phyloP scores from a whole-genome alignment of 2,329 filamentous ascomycete genomes.

The Monosporascus ibericus region DNA sequence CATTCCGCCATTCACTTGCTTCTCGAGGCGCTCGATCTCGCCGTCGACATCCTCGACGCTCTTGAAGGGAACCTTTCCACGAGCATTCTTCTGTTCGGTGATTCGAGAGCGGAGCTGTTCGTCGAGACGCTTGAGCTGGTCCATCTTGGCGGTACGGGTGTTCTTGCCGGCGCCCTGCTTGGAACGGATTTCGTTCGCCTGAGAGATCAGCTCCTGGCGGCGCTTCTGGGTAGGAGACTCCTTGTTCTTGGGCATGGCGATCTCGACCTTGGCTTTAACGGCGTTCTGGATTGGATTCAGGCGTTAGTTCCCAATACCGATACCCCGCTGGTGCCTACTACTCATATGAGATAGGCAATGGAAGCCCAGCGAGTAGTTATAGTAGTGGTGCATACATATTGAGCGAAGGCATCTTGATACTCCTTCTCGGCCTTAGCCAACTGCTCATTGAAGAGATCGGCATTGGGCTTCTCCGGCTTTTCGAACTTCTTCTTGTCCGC shows the following conservation, averaged over 20 bases:
- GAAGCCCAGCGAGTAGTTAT: background rate
- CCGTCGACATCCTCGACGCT: constrained; percentile 79
- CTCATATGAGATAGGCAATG: background rate
- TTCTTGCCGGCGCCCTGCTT: constrained; percentile 87
- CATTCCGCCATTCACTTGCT: constrained; percentile 78
- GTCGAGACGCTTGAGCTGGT: constrained; percentile 89
- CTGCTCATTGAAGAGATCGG: constrained; percentile 73
- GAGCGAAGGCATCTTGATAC: constrained; percentile 68
- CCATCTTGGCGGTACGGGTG: constrained; percentile 68
- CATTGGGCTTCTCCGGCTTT: constrained; percentile 78
- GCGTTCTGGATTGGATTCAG: constrained; percentile 58
- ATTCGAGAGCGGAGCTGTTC: constrained; percentile 81
- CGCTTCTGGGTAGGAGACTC: constrained; percentile 78
- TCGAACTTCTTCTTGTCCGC: constrained; percentile 36
- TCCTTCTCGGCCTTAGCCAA: constrained; percentile 82
- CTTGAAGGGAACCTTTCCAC: constrained; percentile 78
- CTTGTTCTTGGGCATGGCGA: constrained; percentile 67
- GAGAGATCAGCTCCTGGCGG: constrained; percentile 75
- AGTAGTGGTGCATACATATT: constrained; percentile 25
- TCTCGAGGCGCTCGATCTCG: constrained; percentile 74
- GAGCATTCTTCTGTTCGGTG: constrained; percentile 79
- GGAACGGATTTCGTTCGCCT: constrained; percentile 77
- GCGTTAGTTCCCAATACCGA: constrained; percentile 4
- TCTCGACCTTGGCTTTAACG: constrained; percentile 82
- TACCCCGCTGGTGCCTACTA: no score